Evolutionary conservation across 2,329 filamentous ascomycete genomes (phyloP).

Genomic region (Stemphylium vesicarium): DNA sequence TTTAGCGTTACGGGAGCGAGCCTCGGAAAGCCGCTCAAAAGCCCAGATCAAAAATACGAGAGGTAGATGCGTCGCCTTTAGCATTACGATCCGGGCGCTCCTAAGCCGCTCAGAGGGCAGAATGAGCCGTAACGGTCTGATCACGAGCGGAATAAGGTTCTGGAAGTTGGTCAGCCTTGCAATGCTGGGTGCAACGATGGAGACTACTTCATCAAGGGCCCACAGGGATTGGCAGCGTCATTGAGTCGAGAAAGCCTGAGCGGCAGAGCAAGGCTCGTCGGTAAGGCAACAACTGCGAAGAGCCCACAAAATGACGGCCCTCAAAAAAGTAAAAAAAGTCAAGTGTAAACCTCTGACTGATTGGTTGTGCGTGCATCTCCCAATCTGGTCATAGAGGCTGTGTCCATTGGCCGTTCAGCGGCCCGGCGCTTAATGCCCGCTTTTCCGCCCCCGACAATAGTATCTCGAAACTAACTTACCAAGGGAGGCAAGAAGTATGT

Average conservation of each 20-base stretch:
- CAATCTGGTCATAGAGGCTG: constrained; percentile 34
- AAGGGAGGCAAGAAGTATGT: constrained; percentile 57
- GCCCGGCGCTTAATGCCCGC: constrained; percentile 44
- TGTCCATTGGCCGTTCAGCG: constrained; percentile 32
- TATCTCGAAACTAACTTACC: constrained; percentile 45
- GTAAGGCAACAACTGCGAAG: constrained; percentile 14
- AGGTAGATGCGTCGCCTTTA: constrained; percentile 68
- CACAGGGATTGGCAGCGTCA: constrained; percentile 9
- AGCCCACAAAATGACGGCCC: constrained; percentile 4
- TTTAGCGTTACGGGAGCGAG: constrained; percentile 26
- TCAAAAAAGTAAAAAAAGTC: not conserved
- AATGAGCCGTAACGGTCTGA: constrained; percentile 74
- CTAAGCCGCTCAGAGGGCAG: constrained; percentile 70
- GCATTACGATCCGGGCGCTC: constrained; percentile 62
- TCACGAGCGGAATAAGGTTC: constrained; percentile 76
- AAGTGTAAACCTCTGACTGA: constrained; percentile 12
- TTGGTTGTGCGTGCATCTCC: constrained; percentile 25
- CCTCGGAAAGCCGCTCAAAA: constrained; percentile 62
- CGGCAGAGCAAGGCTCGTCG: constrained; percentile 31
- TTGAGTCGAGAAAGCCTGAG: constrained; percentile 32
- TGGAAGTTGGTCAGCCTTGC: constrained; percentile 47
- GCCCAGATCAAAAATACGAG: constrained; percentile 71
- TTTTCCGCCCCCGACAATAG: constrained; percentile 34
- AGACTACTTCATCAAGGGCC: constrained; percentile 9
- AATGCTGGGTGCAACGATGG: constrained; percentile 3